Percentiles rank a stretch among this genome's conserved stretches.
Evolutionary conservation across 2,329 filamentous ascomycete species (phyloP).

Genomic region (Aspergillus spinulosporus): DNA sequence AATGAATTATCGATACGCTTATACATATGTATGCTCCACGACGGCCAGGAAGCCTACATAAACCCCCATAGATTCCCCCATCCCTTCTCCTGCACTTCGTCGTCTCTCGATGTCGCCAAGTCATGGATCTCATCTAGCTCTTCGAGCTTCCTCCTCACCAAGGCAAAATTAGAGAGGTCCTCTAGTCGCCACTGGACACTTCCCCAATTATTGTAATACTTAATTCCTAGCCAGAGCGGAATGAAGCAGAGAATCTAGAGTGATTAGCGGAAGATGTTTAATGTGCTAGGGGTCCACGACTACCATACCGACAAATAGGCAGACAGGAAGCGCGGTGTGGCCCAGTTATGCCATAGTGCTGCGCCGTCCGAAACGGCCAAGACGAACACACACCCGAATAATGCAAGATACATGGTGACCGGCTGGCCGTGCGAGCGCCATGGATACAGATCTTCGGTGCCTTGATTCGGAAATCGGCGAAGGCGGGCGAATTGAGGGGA

Average conservation of each 20-base stretch:
- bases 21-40: no score
- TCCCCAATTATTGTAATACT: conserved; percentile 22
- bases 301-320: conserved; percentile 41
- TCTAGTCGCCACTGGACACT: conserved; percentile 32
- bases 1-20: no score
- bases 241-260: conserved; percentile 34
- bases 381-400: conserved; percentile 39
- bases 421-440: conserved; percentile 45
- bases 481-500: conserved; percentile 14
- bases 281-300: conserved; percentile 12
- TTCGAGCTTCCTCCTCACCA: conserved; percentile 31
- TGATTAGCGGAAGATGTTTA: no score
- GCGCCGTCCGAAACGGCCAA: conserved; percentile 38
- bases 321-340: conserved; percentile 39
- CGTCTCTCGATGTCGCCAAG: conserved; percentile 18
- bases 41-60: conserved; percentile 1
- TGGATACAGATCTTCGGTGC: conserved; percentile 36
- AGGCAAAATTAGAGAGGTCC: conserved; percentile 32
- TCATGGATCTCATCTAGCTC: conserved; percentile 33
- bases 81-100: conserved; percentile 1
- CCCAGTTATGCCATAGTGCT: conserved; percentile 40
- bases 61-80: conserved; percentile 22
- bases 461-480: conserved; percentile 13
- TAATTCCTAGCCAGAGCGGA: conserved; percentile 32
- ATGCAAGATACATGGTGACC: conserved; percentile 37